A percentile compares a stretch with the other conserved stretches of the same genome.
phyloP scores from a whole-genome alignment of 192 early-diverging fungal genomes.

The Paraglomus brasilianum region DNA sequence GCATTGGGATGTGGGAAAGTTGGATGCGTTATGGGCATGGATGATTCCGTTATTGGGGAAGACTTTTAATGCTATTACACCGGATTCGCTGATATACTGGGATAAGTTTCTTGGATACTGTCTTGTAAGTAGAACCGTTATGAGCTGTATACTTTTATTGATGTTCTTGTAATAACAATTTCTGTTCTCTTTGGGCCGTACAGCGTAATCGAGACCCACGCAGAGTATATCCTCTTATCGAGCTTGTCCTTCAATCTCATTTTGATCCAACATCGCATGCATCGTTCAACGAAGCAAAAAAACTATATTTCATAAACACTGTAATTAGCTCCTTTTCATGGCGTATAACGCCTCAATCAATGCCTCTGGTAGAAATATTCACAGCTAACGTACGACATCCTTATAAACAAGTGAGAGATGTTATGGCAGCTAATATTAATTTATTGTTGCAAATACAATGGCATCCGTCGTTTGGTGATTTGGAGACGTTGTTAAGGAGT shows the following conservation, averaged over 20 bases:
- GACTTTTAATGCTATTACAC: constrained; percentile 64
- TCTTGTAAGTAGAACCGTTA: constrained; percentile 33
- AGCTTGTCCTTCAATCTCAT: constrained; percentile 58
- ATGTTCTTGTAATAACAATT: neutral
- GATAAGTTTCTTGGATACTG: constrained; percentile 63
- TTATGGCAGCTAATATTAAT: constrained; percentile 71
- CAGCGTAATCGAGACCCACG: constrained; percentile 72
- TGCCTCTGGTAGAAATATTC: constrained; percentile 45
- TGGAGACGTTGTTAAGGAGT: constrained; percentile 38
- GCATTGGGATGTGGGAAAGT: constrained; percentile 66
- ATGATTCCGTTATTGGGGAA: constrained; percentile 60
- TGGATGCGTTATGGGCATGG: constrained; percentile 66
- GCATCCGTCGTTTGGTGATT: constrained; percentile 55
- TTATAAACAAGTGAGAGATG: constrained; percentile 88
- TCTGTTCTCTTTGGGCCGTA: neutral
- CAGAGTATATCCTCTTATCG: constrained; percentile 72
- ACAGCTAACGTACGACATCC: constrained; percentile 69
- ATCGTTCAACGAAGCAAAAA: constrained; percentile 82
- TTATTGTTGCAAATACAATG: constrained; percentile 61
- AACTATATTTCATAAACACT: constrained; percentile 66
- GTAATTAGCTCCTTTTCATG: constrained; percentile 68
- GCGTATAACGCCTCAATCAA: constrained; percentile 50
- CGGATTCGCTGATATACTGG: constrained; percentile 80
- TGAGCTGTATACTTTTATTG: neutral
- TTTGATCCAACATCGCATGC: constrained; percentile 77